A percentile compares a stretch with the other conserved stretches of the same genome.
These are phyloP conservation scores for Papiliotrema terrestris DNA, from an alignment of 1,284 basidiomycete genomes.

Conservation along the genomic window DNA sequence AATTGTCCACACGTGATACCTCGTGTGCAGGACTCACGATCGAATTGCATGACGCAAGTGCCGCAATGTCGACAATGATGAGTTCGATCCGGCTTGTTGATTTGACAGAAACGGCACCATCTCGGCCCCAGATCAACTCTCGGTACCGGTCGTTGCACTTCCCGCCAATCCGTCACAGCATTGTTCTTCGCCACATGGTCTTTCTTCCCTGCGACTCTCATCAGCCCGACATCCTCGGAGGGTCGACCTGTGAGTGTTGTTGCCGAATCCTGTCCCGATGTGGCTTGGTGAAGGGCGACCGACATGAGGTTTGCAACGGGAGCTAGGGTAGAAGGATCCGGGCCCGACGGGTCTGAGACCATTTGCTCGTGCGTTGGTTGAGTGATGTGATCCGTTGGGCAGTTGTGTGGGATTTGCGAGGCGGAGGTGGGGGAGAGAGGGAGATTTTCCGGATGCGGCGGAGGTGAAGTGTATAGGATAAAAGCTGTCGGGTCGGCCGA, in stretches of 20 bases:
- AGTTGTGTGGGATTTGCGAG: not conserved
- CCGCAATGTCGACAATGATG: slow-evolving; percentile 50
- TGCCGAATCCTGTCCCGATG: slow-evolving; percentile 7
- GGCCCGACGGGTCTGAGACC: slow-evolving; percentile 5
- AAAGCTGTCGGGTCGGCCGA: not conserved
- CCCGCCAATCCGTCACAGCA: slow-evolving; percentile 15
- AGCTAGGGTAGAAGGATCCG: slow-evolving; percentile 25
- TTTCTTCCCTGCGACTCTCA: not conserved
- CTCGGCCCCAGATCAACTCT: slow-evolving; percentile 17
- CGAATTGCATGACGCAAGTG: slow-evolving; percentile 43
- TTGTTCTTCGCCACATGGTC: slow-evolving; percentile 4
- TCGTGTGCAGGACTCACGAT: slow-evolving; percentile 26
- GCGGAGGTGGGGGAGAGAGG: not conserved
- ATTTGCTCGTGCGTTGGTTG: not conserved
- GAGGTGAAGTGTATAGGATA: too few species aligned
- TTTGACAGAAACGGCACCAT: slow-evolving; percentile 44
- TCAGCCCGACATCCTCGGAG: not conserved
- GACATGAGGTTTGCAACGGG: slow-evolving; percentile 17
- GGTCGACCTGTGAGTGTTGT: slow-evolving; percentile 1
- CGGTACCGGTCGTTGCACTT: slow-evolving; percentile 31
- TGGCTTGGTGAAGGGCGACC: not conserved
- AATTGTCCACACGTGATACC: not conserved
- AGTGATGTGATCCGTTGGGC: too few species aligned
- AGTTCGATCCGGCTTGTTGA: slow-evolving; percentile 45
- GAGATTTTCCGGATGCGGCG: not conserved